Evolutionary conservation across 2,329 filamentous ascomycete species (phyloP).

Genomic region (Exophiala calicioides): DNA sequence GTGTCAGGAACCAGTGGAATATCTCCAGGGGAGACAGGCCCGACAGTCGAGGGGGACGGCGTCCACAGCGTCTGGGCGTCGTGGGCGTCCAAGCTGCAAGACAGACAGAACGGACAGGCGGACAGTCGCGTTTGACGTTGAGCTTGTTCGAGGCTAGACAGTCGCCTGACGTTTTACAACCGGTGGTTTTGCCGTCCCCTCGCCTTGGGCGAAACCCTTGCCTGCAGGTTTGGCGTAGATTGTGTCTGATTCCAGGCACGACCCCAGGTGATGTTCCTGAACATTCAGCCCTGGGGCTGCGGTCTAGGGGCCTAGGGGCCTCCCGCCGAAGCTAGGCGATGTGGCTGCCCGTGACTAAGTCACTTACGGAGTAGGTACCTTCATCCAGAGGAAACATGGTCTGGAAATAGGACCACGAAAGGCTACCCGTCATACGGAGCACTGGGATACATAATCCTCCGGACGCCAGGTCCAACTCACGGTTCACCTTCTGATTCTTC

Average conservation of each 20-base stretch:
- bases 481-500: conserved; percentile 8
- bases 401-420: no score
- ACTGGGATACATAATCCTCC: conserved; percentile 20
- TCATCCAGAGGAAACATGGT: no score
- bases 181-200: no score
- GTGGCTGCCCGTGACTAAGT: no score
- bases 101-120: not conserved
- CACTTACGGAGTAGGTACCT: no score
- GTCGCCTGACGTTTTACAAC: no score
- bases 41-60: not conserved
- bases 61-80: not conserved
- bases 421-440: no score
- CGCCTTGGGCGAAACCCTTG: conserved; percentile 4
- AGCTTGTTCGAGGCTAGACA: conserved; percentile 11
- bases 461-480: conserved; percentile 14
- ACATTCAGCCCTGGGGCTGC: no score
- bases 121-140: conserved; percentile 14
- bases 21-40: conserved; percentile 6
- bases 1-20: conserved; percentile 6
- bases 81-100: conserved; percentile 1
- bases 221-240: not conserved
- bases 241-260: no score
- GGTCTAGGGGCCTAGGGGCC: no score
- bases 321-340: no score
- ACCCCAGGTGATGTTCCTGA: no score